A percentile compares a stretch with the other conserved stretches of the same genome.
phyloP scores from a whole-genome alignment of 371 early-diverging fungal genomes.

The Entomophthora muscae region DNA sequence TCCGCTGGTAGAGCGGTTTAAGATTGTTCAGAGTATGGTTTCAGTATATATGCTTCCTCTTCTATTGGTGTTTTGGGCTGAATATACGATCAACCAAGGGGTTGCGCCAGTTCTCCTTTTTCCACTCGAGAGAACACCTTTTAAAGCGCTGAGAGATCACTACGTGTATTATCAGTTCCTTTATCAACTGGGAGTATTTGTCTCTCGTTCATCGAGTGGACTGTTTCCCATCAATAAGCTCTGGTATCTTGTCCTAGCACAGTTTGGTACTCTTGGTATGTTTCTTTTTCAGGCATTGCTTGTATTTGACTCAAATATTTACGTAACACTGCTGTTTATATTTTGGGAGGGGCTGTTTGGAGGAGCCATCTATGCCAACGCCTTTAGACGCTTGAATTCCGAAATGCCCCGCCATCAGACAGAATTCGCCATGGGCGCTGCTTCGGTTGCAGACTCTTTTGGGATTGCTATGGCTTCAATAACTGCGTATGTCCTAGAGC shows the following conservation, averaged over 20 bases:
- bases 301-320: constrained; percentile 13
- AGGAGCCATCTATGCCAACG: constrained; percentile 25
- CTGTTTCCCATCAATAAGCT: constrained; percentile 14
- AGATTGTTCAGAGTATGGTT: constrained; percentile 8
- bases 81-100: constrained; percentile 31
- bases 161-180: constrained; percentile 23
- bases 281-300: constrained; percentile 15
- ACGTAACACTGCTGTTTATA: constrained; percentile 17
- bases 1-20: background rate
- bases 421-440: constrained; percentile 24
- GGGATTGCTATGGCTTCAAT: constrained; percentile 26
- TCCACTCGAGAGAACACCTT: constrained; percentile 19
- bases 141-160: constrained; percentile 19
- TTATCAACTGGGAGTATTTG: constrained; percentile 19
- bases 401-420: constrained; percentile 13
- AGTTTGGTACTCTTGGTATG: constrained; percentile 15
- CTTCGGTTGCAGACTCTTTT: constrained; percentile 21
- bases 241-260: constrained; percentile 18
- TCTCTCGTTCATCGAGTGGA: constrained; percentile 19
- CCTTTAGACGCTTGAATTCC: constrained; percentile 16
- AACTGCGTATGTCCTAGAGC: constrained; percentile 19
- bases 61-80: constrained; percentile 21
- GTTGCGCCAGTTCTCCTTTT: constrained; percentile 20
- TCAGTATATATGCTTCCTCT: constrained; percentile 20
- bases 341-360: constrained; percentile 26